phyloP scores from a whole-genome alignment of 495 filamentous ascomycete species.

The Neurospora sp. region DNA sequence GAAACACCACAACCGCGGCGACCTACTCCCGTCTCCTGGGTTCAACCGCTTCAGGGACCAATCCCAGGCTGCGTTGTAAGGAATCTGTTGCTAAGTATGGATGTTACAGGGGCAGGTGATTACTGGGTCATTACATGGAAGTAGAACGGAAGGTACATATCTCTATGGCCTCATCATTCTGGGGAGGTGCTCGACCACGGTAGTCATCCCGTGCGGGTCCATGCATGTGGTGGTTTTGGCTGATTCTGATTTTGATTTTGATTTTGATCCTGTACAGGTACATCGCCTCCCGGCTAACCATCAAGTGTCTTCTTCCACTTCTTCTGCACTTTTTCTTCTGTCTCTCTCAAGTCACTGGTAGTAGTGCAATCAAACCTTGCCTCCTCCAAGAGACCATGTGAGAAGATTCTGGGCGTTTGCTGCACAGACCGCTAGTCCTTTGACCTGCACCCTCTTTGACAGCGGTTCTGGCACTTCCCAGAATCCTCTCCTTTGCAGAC shows the following conservation, averaged over 20 bases:
- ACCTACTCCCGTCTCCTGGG: background rate
- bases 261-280: background rate
- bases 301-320: too few relatives aligned
- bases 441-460: too few relatives aligned
- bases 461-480: too few relatives aligned
- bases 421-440: too few relatives aligned
- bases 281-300: too few relatives aligned
- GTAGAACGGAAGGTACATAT: background rate
- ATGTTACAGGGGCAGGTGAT: too few relatives aligned
- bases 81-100: too few relatives aligned
- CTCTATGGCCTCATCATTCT: background rate
- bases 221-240: too few relatives aligned
- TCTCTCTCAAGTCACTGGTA: background rate
- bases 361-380: background rate
- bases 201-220: background rate
- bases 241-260: too few relatives aligned
- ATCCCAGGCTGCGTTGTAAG: background rate
- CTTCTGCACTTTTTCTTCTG: background rate
- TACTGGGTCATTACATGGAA: too few relatives aligned
- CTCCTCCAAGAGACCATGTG: background rate
- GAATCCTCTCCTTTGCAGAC: too few relatives aligned
- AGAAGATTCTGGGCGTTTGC: too few relatives aligned
- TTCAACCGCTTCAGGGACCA: background rate
- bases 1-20: background rate
- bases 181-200: background rate